Conservation (phyloP, 2,329 filamentous ascomycete genomes). For the Ophiostoma tasmaniense region DNA sequence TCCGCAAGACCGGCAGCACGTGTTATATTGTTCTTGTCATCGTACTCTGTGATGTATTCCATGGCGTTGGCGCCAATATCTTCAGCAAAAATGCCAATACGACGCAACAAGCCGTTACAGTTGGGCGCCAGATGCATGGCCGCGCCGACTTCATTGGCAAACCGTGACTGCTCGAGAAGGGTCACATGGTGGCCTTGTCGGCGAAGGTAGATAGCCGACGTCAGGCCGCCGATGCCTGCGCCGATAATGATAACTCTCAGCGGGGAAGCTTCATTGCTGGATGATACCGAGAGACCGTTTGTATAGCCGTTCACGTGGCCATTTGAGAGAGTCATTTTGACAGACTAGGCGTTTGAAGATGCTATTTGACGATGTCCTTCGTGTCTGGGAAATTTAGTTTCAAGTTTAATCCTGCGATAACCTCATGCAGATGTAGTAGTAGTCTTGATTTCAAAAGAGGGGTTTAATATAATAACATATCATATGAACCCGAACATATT, state of each 20-base stretch:
- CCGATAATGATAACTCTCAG: constrained; percentile 16
- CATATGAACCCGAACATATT: neutral
- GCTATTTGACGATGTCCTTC: neutral
- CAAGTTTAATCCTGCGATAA: no score
- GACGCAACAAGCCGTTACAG: constrained; percentile 45
- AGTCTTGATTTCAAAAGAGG: neutral
- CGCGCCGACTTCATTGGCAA: constrained; percentile 46
- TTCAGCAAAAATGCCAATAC: constrained; percentile 32
- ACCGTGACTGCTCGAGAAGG: constrained; percentile 43
- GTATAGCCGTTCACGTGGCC: constrained; percentile 2
- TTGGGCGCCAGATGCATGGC: constrained; percentile 52
- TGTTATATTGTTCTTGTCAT: constrained; percentile 13
- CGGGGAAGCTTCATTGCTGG: neutral
- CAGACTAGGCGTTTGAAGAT: neutral
- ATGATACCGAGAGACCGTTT: neutral
- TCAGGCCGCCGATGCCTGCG: constrained; percentile 44
- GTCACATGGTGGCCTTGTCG: constrained; percentile 42
- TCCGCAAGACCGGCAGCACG: constrained; percentile 28
- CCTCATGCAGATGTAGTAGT: neutral
- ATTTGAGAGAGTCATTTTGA: constrained; percentile 1
- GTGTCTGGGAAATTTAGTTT: neutral
- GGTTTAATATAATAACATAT: neutral
- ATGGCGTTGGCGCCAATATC: constrained; percentile 29
- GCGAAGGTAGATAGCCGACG: constrained; percentile 44
- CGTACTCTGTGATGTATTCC: constrained; percentile 17